A percentile compares a stretch with the other conserved stretches of the same genome.
phyloP scores from a whole-genome alignment of 139 green algal genomes.

The Coelastrella sp. region DNA sequence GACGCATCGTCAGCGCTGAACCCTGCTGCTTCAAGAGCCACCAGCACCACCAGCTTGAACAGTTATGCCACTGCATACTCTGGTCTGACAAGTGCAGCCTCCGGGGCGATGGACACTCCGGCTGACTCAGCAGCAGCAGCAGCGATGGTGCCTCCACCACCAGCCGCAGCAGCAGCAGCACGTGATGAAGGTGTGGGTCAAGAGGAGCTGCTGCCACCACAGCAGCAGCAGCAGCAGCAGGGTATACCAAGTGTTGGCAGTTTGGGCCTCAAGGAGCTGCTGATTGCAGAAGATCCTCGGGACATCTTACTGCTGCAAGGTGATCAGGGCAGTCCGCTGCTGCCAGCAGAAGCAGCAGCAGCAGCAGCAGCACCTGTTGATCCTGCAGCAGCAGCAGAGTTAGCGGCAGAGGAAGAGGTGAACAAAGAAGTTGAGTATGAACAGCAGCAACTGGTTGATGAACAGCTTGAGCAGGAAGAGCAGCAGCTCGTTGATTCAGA shows the following conservation, averaged over 20 bases:
- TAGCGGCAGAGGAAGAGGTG: no score
- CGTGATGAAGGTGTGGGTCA: no score
- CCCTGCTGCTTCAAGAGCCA: background rate
- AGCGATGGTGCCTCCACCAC: background rate
- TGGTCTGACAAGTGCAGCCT: background rate
- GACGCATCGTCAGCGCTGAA: background rate
- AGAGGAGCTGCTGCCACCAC: background rate
- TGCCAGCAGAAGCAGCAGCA: background rate
- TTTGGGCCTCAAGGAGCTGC: background rate
- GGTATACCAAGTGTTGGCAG: background rate
- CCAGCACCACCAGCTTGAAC: background rate
- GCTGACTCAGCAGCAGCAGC: background rate
- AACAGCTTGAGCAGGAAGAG: conserved; percentile 11
- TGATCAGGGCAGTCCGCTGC: background rate
- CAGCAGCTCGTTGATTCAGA: background rate
- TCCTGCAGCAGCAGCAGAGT: background rate
- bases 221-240: background rate
- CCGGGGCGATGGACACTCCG: background rate
- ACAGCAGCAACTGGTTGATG: no score
- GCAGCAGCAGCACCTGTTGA: background rate
- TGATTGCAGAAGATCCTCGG: background rate
- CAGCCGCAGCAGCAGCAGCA: background rate
- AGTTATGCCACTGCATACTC: background rate
- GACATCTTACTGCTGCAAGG: background rate
- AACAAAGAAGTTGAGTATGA: no score